Evolutionary conservation across 2,329 filamentous ascomycete genomes (phyloP), one percentile per base, ranked within the genome.

Genomic region (Gaeumannomyces tritici): DNA sequence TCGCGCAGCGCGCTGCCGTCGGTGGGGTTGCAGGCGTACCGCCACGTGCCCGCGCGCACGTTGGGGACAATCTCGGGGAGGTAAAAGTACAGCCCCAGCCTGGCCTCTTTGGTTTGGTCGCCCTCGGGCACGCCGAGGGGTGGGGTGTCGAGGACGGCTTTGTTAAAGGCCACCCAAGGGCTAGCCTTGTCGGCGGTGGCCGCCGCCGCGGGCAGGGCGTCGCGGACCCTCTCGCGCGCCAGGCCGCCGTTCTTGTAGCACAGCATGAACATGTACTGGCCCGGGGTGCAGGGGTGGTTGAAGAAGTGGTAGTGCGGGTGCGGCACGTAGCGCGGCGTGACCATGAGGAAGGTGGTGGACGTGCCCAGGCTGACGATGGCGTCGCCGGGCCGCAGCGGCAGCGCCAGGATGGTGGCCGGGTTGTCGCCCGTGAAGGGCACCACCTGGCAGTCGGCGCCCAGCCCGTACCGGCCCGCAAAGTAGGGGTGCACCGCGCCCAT

Each of bases 261-360:
- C 47, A 99, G 86, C 95, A 99, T 99, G 77, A 99, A 98, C 95
- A 99, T 98, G 83, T 96, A 97, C 64, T 97, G 84, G 1, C 90
- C 91, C 0, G 87, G 79, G 0, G 91, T 96, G 57, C 92, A 95
- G 1, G 95, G 95, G 75, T 98, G 93, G 79, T 97, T 96, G 84
- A 98, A 96, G 81, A 98, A 96, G 79, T 99, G 95, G 71, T 96
- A 96, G 8, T 89, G 85, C 3, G 91, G 90, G 71, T 97, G 89
- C 2, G 95, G 91, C 73, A 88, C 88, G 81, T 96, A 98, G 69
- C 85, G 82, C n/a, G 91, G 87, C 5, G 95, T 98, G 70, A 90
- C 92, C 93, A 98, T 98, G 64, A 99, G 85, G 80, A 98, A 97
- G 4, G 95, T 99, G 1, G 93, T 97, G 33, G 90, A 96, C 0